phyloP scores from a whole-genome alignment of 345 rosid genomes.

The Camelina hispida region DNA sequence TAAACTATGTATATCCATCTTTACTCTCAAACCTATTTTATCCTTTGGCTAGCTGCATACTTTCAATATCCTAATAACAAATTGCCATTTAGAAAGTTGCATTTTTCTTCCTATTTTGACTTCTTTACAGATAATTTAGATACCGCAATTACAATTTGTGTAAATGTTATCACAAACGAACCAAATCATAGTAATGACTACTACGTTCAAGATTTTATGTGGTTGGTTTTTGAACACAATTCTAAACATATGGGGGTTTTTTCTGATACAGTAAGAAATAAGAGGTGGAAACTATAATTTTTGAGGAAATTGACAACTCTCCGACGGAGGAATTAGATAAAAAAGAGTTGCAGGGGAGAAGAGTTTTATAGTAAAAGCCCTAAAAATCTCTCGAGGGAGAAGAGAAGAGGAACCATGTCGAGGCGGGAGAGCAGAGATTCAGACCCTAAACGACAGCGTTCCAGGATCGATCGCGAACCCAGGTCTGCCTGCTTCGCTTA shows the following conservation, averaged over 20 bases:
- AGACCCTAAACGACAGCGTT: slow-evolving; percentile 58
- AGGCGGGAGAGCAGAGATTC: slow-evolving; percentile 62
- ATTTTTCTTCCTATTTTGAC: neutral
- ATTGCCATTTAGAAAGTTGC: neutral
- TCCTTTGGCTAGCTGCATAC: neutral
- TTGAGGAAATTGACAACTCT: neutral
- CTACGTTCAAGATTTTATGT: too few relatives aligned
- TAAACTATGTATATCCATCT: neutral
- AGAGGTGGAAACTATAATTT: neutral
- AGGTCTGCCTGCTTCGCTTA: slow-evolving; percentile 47
- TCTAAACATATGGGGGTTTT: neutral
- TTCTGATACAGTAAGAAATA: neutral
- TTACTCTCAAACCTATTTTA: neutral
- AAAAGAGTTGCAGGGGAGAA: slow-evolving; percentile 5
- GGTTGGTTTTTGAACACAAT: neutral
- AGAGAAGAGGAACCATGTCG: slow-evolving; percentile 48
- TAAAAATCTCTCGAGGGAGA: slow-evolving; percentile 16
- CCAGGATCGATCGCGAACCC: slow-evolving; percentile 61
- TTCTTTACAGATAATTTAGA: too few relatives aligned
- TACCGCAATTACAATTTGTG: too few relatives aligned
- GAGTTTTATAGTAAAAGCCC: slow-evolving; percentile 20
- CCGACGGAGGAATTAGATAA: neutral
- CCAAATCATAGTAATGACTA: too few relatives aligned
- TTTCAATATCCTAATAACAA: neutral
- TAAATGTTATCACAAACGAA: too few relatives aligned